phyloP scores from a whole-genome alignment of 495 filamentous ascomycete species.

The Aspergillus wentii region DNA sequence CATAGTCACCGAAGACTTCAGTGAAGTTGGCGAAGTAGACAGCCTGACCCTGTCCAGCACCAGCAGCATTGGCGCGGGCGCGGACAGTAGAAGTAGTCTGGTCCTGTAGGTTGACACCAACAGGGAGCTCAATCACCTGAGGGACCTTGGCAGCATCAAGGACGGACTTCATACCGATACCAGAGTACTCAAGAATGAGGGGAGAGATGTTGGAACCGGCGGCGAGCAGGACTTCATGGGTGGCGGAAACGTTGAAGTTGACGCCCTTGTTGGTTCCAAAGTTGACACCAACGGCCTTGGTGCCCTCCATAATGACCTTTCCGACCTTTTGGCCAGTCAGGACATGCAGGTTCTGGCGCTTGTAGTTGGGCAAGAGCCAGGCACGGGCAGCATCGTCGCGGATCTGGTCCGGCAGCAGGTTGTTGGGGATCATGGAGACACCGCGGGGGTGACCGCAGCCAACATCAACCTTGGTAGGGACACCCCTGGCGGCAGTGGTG shows the following conservation, averaged over 20 bases:
- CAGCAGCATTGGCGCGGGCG: neutral
- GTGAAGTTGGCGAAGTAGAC: conserved; percentile 7
- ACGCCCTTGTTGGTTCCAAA: conserved; percentile 18
- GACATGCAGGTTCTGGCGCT: conserved; percentile 36
- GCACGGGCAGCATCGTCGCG: conserved; percentile 32
- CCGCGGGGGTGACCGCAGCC: conserved; percentile 3
- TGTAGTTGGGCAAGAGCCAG: conserved; percentile 36
- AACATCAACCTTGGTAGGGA: conserved; percentile 2
- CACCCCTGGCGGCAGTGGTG: neutral
- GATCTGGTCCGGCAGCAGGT: neutral
- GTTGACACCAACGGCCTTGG: conserved; percentile 11
- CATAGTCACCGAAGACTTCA: conserved; percentile 3
- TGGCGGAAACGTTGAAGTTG: conserved; percentile 17
- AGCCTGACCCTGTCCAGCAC: conserved; percentile 7
- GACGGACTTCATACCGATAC: conserved; percentile 22
- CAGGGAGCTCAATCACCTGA: conserved; percentile 45
- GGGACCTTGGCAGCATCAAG: conserved; percentile 40
- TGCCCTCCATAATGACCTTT: conserved; percentile 22
- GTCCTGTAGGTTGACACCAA: conserved; percentile 34
- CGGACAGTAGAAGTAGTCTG: conserved; percentile 15
- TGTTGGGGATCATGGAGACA: conserved; percentile 7
- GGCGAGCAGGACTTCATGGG: conserved; percentile 44
- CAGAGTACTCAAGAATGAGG: conserved; percentile 37
- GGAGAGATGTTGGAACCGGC: conserved; percentile 48
- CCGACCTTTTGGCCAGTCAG: conserved; percentile 33